Conservation (phyloP, 2,329 filamentous ascomycete species). For the Epicoccum sorghinum region DNA sequence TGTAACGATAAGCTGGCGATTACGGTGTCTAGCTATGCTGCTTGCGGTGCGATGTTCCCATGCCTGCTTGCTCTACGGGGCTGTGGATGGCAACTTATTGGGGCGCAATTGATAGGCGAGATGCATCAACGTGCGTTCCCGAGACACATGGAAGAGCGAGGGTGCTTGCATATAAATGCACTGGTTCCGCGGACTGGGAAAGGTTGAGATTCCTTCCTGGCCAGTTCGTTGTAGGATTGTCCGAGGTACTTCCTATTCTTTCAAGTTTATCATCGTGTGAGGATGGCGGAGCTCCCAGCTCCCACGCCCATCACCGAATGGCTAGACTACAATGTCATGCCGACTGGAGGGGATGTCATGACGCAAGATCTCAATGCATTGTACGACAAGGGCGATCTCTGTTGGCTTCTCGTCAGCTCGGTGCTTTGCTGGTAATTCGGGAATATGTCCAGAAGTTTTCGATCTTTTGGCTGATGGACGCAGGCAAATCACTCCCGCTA, state of each 20-base stretch:
- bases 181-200: too few relatives aligned
- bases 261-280: neutral
- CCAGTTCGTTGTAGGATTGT: neutral
- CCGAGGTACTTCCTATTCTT: neutral
- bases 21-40: slow-evolving; percentile 20
- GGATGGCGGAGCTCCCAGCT: slow-evolving; percentile 34
- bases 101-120: slow-evolving; percentile 2
- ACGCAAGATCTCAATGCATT: slow-evolving; percentile 54
- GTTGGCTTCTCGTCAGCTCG: slow-evolving; percentile 49
- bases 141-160: slow-evolving; percentile 17
- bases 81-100: slow-evolving; percentile 12
- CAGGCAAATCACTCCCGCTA: slow-evolving; percentile 44
- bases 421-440: slow-evolving; percentile 37
- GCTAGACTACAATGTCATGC: slow-evolving; percentile 51
- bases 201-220: too few relatives aligned
- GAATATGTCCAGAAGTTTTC: neutral
- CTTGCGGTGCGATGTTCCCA: slow-evolving; percentile 24
- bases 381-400: slow-evolving; percentile 56
- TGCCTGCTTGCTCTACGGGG: slow-evolving; percentile 6
- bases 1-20: slow-evolving; percentile 33
- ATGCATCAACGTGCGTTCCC: neutral
- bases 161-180: slow-evolving; percentile 18
- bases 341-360: slow-evolving; percentile 53
- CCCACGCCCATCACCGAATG: slow-evolving; percentile 48
- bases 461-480: slow-evolving; percentile 2